Conservation (phyloP, 1,284 basidiomycete species). For the Naganishia liquefaciens region DNA sequence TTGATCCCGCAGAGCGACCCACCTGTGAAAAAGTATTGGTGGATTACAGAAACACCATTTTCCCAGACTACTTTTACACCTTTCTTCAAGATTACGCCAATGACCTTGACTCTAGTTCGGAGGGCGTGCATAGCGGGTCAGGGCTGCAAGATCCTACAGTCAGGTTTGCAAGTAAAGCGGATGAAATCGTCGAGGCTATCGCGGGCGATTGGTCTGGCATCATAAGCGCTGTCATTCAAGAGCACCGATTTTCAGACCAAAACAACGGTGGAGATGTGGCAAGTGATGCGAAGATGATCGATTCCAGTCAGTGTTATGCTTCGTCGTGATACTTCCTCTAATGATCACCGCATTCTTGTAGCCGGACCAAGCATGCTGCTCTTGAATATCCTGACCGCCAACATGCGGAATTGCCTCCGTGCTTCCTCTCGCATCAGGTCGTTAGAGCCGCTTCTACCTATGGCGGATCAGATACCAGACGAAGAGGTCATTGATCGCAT, state of each 20-base stretch:
- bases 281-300: constrained; percentile 55
- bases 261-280: constrained; percentile 55
- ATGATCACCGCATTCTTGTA: constrained; percentile 40
- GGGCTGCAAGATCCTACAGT: constrained; percentile 11
- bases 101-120: constrained; percentile 11
- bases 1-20: constrained; percentile 74
- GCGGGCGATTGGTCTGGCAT: constrained; percentile 31
- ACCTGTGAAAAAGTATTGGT: constrained; percentile 81
- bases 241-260: constrained; percentile 59
- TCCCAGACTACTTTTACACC: constrained; percentile 90
- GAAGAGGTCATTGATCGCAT: constrained; percentile 94
- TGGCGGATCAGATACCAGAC: constrained; percentile 81
- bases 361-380: constrained; percentile 80
- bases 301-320: constrained; percentile 39
- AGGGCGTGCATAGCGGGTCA: neutral
- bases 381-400: constrained; percentile 81
- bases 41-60: constrained; percentile 72
- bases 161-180: constrained; percentile 25
- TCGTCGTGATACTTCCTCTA: neutral
- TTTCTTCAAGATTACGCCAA: constrained; percentile 84
- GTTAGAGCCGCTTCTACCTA: constrained; percentile 81
- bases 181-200: constrained; percentile 24
- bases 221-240: constrained; percentile 27
- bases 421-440: constrained; percentile 84
- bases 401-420: constrained; percentile 82